Evolutionary conservation across 2,329 filamentous ascomycete species (phyloP), one percentile per base, ranked within the genome.

Genomic region (Diaporthe longicolla): DNA sequence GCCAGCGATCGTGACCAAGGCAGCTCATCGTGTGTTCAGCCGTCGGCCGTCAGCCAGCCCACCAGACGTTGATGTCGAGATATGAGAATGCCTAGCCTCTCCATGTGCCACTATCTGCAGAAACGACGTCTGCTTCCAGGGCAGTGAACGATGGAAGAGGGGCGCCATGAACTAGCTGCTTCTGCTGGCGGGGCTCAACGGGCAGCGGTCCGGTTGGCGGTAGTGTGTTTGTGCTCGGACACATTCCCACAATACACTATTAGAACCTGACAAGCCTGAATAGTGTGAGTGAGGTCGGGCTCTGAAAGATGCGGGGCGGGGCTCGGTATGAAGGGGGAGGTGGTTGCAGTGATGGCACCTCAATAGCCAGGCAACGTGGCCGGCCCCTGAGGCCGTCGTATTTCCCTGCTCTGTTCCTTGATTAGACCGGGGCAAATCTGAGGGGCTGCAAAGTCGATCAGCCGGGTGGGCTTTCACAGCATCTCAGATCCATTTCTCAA

Each of bases 251-350:
- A 21, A 19, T 15, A 43, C 11, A 19, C 17, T 43, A 52, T 50
- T 52, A 35, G 48, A 15, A 40, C 48, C 63, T 68, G 48, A 54
- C 40, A 48, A 26, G 48, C 48, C 63, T 68, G 48, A 54, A 54
- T 48, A 26, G 48, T 40, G 63, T 54, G 63, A 19, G 63, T 68
- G 63, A 68, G 32, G 45, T 68, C 63, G 48, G 63, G 63, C 63
- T 48, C 52, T 68, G 63, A 54, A 35, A 35, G 48, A 52, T 66
- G 63, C 63, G 63, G 63, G 63, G 63, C 63, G 48, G 63, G 63
- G 29, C 43, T 26, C 37, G 63, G 52, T 17, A 52, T 32, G 45
- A 52, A 52, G 15, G n/a, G n/a, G 48, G n/a, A 54, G 29, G 45
- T 40, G 63, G 45, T 68, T 68, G 63, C 48, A 68, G 48, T 40